phyloP scores from a whole-genome alignment of 306 rosid genomes.

The Cercis canadensis region DNA sequence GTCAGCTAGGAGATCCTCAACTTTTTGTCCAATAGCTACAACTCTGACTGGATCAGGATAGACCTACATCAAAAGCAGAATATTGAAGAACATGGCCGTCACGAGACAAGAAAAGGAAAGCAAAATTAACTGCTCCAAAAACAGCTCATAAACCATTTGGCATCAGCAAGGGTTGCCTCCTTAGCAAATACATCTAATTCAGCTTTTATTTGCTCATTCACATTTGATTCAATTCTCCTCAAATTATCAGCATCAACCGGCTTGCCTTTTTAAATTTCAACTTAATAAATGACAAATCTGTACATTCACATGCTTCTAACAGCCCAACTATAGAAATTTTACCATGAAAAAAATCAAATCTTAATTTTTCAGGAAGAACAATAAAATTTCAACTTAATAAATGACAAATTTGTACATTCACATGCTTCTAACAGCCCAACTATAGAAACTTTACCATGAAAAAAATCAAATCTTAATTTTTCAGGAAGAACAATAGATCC shows the following conservation, averaged over 20 bases:
- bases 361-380: no score
- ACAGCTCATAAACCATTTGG: conserved; percentile 95
- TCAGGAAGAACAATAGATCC: conserved; percentile 99
- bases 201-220: conserved; percentile 85
- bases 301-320: conserved; percentile 10
- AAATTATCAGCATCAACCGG: conserved; percentile 78
- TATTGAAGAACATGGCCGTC: conserved; percentile 22
- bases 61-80: conserved; percentile 60
- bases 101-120: conserved; percentile 30
- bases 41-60: conserved; percentile 99
- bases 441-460: conserved; percentile 92
- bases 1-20: conserved; percentile 86
- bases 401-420: no score
- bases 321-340: conserved; percentile 34
- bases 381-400: no score
- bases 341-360: no score
- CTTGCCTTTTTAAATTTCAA: conserved; percentile 71
- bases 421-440: no score
- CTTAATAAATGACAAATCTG: conserved; percentile 16
- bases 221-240: conserved; percentile 81
- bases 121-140: conserved; percentile 80
- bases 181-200: conserved; percentile 76
- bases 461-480: conserved; percentile 94
- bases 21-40: conserved; percentile 78
- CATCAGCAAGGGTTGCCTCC: conserved; percentile 80